These are phyloP conservation scores for Chondrus crispus DNA, from an alignment of 23 red algal genomes.

Conservation along the genomic window DNA sequence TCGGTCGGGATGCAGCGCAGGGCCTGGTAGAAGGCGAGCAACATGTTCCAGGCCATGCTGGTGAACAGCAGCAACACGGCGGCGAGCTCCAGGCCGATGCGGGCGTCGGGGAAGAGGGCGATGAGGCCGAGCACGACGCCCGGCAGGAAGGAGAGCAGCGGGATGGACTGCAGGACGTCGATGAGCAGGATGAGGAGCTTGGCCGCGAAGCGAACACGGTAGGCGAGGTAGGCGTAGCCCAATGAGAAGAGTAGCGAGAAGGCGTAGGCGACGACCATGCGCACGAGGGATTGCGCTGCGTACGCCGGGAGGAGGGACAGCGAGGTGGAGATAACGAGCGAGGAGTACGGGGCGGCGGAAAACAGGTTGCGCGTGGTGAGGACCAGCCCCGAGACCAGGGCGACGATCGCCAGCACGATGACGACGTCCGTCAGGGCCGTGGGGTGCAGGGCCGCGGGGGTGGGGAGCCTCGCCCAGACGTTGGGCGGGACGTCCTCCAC, in stretches of 20 bases:
- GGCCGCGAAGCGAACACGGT: constrained; percentile 88
- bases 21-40: constrained; percentile 95
- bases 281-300: constrained; percentile 69
- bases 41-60: constrained; percentile 99
- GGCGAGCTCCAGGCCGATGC: constrained; percentile 92
- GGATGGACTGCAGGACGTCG: constrained; percentile 95
- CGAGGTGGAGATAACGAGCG: constrained; percentile 37
- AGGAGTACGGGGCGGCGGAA: constrained; percentile 59
- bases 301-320: constrained; percentile 76
- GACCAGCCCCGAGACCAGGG: constrained; percentile 58
- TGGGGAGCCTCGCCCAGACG: constrained; percentile 24
- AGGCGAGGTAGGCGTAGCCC: constrained; percentile 87
- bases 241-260: constrained; percentile 92
- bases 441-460: not conserved
- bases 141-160: constrained; percentile 94
- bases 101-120: constrained; percentile 82
- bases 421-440: constrained; percentile 35
- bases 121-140: constrained; percentile 92
- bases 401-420: constrained; percentile 47
- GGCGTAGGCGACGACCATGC: constrained; percentile 84
- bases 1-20: constrained; percentile 89
- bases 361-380: constrained; percentile 53
- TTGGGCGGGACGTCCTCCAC: constrained; percentile 24
- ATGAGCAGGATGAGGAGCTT: constrained; percentile 86
- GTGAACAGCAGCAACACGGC: constrained; percentile 96